These are phyloP conservation scores for Septoria petroselini DNA, from an alignment of 2,329 filamentous ascomycete genomes.

Conservation along the genomic window DNA sequence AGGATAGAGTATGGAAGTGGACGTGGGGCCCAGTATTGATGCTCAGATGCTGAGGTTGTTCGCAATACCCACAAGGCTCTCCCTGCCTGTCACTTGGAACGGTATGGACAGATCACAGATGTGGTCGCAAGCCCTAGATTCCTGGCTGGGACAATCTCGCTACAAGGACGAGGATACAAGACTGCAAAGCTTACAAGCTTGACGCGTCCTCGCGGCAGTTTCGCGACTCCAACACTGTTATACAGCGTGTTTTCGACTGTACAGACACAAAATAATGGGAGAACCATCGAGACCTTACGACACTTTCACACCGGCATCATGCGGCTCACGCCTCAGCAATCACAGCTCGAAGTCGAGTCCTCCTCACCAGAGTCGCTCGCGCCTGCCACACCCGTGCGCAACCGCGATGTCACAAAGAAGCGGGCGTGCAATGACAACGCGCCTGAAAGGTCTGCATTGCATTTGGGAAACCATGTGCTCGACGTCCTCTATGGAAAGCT, in stretches of 20 bases:
- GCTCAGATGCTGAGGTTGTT: too few species aligned
- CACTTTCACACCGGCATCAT: too few species aligned
- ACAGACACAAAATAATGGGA: too few species aligned
- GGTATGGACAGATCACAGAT: neutral
- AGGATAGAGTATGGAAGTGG: neutral
- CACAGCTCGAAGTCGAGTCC: slow-evolving; percentile 7
- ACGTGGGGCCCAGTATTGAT: too few species aligned
- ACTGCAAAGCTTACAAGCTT: slow-evolving; percentile 2
- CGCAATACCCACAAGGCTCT: neutral
- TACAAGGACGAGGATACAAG: neutral
- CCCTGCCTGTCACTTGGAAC: slow-evolving; percentile 7
- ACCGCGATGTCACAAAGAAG: neutral
- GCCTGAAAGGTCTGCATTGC: neutral
- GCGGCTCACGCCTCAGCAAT: slow-evolving; percentile 3
- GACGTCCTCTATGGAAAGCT: neutral
- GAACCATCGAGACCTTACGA: too few species aligned
- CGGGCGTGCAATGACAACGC: neutral
- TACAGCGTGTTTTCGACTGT: too few species aligned
- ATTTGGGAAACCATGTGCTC: slow-evolving; percentile 1
- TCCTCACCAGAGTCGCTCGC: slow-evolving; percentile 7
- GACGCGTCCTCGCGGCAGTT: slow-evolving; percentile 7
- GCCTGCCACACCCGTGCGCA: neutral
- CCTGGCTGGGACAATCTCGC: slow-evolving; percentile 8
- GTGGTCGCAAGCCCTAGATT: neutral
- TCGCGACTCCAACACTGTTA: neutral